A percentile compares a stretch with the other conserved stretches of the same genome.
phyloP scores from a whole-genome alignment of 2,329 filamentous ascomycete genomes.

The Ceratocystis colombiana region DNA sequence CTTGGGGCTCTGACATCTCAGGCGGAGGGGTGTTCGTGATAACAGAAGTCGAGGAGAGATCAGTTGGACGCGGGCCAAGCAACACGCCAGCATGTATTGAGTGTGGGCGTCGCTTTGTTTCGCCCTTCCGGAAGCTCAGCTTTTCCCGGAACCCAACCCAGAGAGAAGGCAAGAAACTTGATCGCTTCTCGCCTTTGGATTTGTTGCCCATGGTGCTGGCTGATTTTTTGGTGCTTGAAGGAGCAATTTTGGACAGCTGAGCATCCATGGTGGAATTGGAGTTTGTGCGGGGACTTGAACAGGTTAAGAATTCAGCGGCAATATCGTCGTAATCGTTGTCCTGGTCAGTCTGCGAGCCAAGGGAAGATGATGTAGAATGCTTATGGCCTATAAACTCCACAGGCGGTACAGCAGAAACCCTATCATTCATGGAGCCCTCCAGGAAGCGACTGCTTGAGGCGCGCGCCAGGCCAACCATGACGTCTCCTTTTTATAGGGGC shows the following conservation, averaged over 20 bases:
- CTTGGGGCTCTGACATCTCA: background rate
- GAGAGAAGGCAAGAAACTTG: conserved; percentile 27
- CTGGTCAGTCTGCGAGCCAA: conserved; percentile 29
- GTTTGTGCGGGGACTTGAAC: conserved; percentile 22
- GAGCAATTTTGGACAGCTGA: conserved; percentile 16
- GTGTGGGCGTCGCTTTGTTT: conserved; percentile 21
- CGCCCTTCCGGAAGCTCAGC: conserved; percentile 28
- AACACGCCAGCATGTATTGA: conserved; percentile 23
- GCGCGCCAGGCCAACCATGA: conserved; percentile 24
- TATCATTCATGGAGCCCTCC: conserved; percentile 82
- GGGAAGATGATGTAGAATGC: conserved; percentile 8
- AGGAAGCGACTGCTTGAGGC: conserved; percentile 49
- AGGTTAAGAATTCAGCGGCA: conserved; percentile 26
- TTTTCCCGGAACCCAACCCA: conserved; percentile 31
- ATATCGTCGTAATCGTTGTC: conserved; percentile 27
- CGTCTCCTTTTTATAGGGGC: conserved; percentile 14
- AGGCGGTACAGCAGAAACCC: conserved; percentile 60
- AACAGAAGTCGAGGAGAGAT: background rate
- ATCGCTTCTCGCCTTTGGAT: conserved; percentile 23
- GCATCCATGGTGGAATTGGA: conserved; percentile 7
- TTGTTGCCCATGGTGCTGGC: conserved; percentile 21
- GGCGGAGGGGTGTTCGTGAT: background rate
- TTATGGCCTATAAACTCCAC: conserved; percentile 48
- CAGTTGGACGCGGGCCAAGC: conserved; percentile 3
- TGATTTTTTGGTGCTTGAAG: conserved; percentile 13